These are phyloP conservation scores for Macroventuria anomochaeta DNA, from an alignment of 2,329 filamentous ascomycete species.

Conservation along the genomic window DNA sequence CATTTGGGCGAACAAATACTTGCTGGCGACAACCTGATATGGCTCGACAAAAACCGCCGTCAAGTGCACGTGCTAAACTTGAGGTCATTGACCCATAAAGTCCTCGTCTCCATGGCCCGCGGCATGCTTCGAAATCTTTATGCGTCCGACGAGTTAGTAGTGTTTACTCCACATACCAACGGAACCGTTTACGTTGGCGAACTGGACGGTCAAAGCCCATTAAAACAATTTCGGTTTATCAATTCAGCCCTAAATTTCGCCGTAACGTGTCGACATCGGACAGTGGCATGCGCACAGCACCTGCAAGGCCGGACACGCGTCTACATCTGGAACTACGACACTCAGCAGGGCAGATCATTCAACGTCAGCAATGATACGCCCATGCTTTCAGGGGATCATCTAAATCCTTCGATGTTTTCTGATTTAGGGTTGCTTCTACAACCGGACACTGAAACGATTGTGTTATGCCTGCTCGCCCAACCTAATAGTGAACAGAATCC, in stretches of 20 bases:
- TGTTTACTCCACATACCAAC: constrained; percentile 19
- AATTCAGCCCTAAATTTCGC: constrained; percentile 1
- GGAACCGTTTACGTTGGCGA: constrained; percentile 28
- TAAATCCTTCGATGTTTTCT: too few relatives aligned
- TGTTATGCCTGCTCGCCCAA: neutral
- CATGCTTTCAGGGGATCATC: neutral
- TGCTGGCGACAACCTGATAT: constrained; percentile 28
- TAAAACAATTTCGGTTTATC: constrained; percentile 33
- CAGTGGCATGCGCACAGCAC: constrained; percentile 29
- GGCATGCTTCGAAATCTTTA: constrained; percentile 25
- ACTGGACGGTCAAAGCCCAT: constrained; percentile 15
- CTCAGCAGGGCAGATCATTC: constrained; percentile 30
- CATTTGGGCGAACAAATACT: constrained; percentile 1
- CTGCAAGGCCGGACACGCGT: constrained; percentile 13
- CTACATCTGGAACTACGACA: constrained; percentile 42
- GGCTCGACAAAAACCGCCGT: constrained; percentile 11
- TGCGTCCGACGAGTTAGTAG: constrained; percentile 37
- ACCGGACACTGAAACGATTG: constrained; percentile 21
- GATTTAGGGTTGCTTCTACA: constrained; percentile 16
- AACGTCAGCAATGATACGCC: constrained; percentile 13
- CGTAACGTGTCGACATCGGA: constrained; percentile 29
- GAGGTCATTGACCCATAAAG: constrained; percentile 22
- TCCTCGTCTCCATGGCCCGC: constrained; percentile 25
- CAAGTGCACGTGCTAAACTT: constrained; percentile 33
- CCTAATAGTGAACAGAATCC: too few relatives aligned